Percentiles rank a stretch among this genome's conserved stretches.
These are phyloP conservation scores for Fraxinus xanthoxyloides DNA, from an alignment of 305 asterid species.

Conservation along the genomic window DNA sequence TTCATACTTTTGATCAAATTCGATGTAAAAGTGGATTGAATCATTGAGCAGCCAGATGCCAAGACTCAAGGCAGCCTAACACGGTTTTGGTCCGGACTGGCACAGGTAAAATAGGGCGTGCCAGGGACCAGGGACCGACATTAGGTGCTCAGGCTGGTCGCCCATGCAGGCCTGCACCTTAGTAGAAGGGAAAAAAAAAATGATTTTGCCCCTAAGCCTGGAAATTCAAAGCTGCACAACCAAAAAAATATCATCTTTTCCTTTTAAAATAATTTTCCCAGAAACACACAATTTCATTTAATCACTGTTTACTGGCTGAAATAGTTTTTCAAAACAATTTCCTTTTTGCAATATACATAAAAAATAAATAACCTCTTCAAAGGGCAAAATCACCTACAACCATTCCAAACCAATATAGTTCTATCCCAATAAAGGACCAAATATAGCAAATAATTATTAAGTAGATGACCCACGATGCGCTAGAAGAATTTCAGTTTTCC, in stretches of 20 bases:
- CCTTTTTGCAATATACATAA: background rate
- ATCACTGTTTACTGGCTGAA: background rate
- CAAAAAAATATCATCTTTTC: background rate
- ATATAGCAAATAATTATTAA: background rate
- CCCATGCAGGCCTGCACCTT: background rate
- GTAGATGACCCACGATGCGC: background rate
- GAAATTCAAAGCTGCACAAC: background rate
- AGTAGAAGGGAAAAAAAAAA: background rate
- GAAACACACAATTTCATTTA: background rate
- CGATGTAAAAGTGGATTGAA: background rate
- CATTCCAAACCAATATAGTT: background rate
- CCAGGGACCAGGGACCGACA: background rate
- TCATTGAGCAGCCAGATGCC: background rate
- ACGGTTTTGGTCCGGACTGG: background rate
- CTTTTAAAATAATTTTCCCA: background rate
- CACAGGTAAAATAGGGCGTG: background rate
- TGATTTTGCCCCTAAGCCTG: background rate
- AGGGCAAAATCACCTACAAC: background rate
- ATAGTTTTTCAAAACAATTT: background rate
- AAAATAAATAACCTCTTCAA: background rate
- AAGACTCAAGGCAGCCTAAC: background rate
- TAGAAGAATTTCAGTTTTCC: slow-evolving; percentile 56
- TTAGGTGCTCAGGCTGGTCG: background rate
- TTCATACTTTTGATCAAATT: background rate
- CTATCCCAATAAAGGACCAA: slow-evolving; percentile 13